Evolutionary conservation across 805 yeast species (phyloP), one percentile per base, ranked within the genome.

Genomic region (Saturnispora bothae): DNA sequence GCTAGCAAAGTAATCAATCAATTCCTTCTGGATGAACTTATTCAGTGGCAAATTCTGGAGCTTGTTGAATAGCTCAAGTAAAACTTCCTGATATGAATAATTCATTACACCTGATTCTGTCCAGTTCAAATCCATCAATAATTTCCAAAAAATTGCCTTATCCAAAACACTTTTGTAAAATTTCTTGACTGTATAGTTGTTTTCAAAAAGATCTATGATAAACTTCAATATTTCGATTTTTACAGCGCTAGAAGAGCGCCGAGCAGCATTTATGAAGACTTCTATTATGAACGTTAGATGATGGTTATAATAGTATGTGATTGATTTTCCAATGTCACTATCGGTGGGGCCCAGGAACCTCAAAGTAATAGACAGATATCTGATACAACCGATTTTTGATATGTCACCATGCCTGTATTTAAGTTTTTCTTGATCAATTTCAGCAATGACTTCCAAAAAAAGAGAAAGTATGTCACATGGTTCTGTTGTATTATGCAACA

Each of bases 381-480:
- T 34, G 7, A 51, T 38, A 31, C 54, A 47, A 5, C 56, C 57
- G 4, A 47, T 17, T 7, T 47, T 41, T 1, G 47, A 25, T 15
- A 40, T 42, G 33, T 45, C 45, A 7, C 43, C 36, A 8, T 15
- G n/a, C n/a, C n/a, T 22, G 6, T 22, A 18, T 28, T 41, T 37
- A 26, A 39, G 38, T 21, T 21, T 26, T 18, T 25, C 27, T 12
- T 19, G 31, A 15, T 31, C 34, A 22, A 26, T 16, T 13, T 26
- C 39, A 20, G 43, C 42, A 19, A 53, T 35, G 5, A 49, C 46
- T 34, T 52, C 50, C 23, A 54, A 50, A 5, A 48, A 17, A 5
- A 31, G 38, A 2, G 38, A 21, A 12, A 54, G 30, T 2, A 51
- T 29, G 4, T 38, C 28, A 12, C 31, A 38, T 3, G 53, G 35